These are phyloP conservation scores for Penicillium malachiteum DNA, from an alignment of 495 filamentous ascomycete genomes.

Conservation along the genomic window DNA sequence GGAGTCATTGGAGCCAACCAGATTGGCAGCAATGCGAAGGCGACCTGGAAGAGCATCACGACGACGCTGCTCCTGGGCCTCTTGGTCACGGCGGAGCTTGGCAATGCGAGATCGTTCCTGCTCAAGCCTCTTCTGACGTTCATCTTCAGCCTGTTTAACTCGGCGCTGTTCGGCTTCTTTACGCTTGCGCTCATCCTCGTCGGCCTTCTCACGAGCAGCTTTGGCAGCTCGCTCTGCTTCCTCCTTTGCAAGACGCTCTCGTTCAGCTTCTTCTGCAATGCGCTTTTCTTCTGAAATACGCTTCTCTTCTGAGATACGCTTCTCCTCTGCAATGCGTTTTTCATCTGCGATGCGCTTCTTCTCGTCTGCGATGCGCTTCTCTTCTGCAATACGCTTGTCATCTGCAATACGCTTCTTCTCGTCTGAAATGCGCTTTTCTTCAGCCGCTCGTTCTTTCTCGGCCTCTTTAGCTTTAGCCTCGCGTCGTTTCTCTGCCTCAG, in stretches of 20 bases:
- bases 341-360: slow-evolving; percentile 49
- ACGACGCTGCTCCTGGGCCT: slow-evolving; percentile 56
- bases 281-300: slow-evolving; percentile 42
- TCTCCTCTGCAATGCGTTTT: slow-evolving; percentile 51
- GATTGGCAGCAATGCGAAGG: slow-evolving; percentile 48
- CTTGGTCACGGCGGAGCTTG: slow-evolving; percentile 48
- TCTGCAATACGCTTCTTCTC: slow-evolving; percentile 41
- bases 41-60: slow-evolving; percentile 56
- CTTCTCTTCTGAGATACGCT: slow-evolving; percentile 52
- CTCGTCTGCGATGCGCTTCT: slow-evolving; percentile 38
- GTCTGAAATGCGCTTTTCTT: slow-evolving; percentile 20
- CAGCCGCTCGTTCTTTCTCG: background rate
- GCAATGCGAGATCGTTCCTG: slow-evolving; percentile 55
- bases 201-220: slow-evolving; percentile 47
- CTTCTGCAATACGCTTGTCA: slow-evolving; percentile 39
- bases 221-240: slow-evolving; percentile 44
- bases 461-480: slow-evolving; percentile 32
- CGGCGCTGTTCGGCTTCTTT: slow-evolving; percentile 53
- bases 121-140: slow-evolving; percentile 52
- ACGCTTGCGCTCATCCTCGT: slow-evolving; percentile 53
- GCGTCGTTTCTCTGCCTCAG: slow-evolving; percentile 43
- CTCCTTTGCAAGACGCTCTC: slow-evolving; percentile 41
- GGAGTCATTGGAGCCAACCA: slow-evolving; percentile 48
- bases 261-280: slow-evolving; percentile 47
- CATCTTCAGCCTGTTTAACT: slow-evolving; percentile 55